A percentile compares a stretch with the other conserved stretches of the same genome.
Conservation (phyloP, 1,139 yeast genomes). For the Geotrichum reessii region DNA sequence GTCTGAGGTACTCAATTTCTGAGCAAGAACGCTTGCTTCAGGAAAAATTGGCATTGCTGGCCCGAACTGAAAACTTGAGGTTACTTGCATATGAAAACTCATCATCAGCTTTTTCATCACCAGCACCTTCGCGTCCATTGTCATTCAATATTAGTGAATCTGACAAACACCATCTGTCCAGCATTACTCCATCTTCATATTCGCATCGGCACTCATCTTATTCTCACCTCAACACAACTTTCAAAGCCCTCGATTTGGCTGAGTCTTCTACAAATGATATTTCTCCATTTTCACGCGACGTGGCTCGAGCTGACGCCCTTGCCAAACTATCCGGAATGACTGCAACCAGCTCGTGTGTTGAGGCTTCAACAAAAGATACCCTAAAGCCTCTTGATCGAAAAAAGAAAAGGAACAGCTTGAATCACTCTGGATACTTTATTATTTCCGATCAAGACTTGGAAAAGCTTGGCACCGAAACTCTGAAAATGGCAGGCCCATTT, state of each 20-base stretch:
- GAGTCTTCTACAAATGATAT: background rate
- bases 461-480: background rate
- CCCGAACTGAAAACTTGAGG: constrained; percentile 33
- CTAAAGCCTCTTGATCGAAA: background rate
- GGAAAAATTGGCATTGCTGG: constrained; percentile 30
- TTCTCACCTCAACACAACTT: background rate
- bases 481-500: background rate
- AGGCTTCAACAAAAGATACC: background rate
- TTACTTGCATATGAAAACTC: constrained; percentile 14
- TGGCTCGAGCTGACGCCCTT: constrained; percentile 9
- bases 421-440: background rate
- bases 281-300: background rate
- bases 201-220: background rate
- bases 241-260: background rate
- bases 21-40: constrained; percentile 30
- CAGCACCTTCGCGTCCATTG: background rate
- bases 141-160: background rate
- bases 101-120: background rate
- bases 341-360: background rate
- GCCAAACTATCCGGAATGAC: constrained; percentile 9
- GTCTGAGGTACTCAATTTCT: constrained; percentile 5
- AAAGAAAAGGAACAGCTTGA: background rate
- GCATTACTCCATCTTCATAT: background rate
- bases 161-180: background rate
- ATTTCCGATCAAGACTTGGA: constrained; percentile 10